Conservation (phyloP, 139 green algal species). For the Nannochloris sp. region DNA sequence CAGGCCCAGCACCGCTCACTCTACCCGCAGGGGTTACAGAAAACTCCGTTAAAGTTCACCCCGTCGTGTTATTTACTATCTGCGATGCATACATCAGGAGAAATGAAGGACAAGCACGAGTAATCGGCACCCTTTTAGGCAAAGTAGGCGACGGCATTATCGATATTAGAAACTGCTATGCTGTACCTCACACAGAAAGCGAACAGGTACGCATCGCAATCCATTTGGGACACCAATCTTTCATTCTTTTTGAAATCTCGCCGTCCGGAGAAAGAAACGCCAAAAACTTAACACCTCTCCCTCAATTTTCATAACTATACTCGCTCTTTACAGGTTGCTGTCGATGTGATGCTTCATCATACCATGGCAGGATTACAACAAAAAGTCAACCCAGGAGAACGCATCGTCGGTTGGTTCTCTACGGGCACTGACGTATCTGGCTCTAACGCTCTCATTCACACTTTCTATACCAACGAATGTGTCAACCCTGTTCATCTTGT, state of each 20-base stretch:
- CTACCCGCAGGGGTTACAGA: constrained; percentile 30
- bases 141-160: constrained; percentile 62
- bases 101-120: constrained; percentile 72
- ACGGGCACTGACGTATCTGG: constrained; percentile 65
- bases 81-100: constrained; percentile 89
- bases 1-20: constrained; percentile 15
- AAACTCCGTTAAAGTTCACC: constrained; percentile 72
- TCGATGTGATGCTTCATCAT: constrained; percentile 92
- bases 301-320: neutral
- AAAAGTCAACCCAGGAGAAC: constrained; percentile 73
- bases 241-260: constrained; percentile 1
- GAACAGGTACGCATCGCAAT: constrained; percentile 73
- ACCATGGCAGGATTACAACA: constrained; percentile 89
- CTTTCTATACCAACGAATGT: constrained; percentile 76
- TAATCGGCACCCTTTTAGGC: constrained; percentile 95
- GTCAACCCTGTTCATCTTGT: constrained; percentile 70
- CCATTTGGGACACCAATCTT: constrained; percentile 5
- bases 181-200: constrained; percentile 92
- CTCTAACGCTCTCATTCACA: constrained; percentile 86
- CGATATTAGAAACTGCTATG: constrained; percentile 87
- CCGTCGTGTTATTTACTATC: constrained; percentile 86
- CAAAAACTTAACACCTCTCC: neutral
- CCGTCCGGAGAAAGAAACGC: too few species aligned
- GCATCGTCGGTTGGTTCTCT: constrained; percentile 91
- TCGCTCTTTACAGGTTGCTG: constrained; percentile 63